Conservation (phyloP, 2,329 filamentous ascomycete genomes). For the Fusarium circinatum region DNA sequence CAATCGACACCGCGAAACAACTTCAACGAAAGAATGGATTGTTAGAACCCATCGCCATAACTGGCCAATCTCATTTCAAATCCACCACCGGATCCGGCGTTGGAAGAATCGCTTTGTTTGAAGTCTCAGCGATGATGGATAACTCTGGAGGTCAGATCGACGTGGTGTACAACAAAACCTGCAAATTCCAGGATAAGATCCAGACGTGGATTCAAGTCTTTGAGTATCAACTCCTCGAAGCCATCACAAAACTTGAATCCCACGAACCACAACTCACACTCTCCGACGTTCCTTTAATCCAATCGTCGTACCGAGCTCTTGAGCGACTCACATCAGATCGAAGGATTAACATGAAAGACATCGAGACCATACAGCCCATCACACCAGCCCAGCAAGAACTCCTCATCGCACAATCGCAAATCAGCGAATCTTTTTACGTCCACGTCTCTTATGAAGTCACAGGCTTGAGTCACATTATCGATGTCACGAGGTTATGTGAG, state of each 20-base stretch:
- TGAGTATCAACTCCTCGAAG: constrained; percentile 58
- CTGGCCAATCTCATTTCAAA: constrained; percentile 53
- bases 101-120: constrained; percentile 61
- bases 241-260: constrained; percentile 53
- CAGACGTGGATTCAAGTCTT: constrained; percentile 59
- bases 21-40: constrained; percentile 60
- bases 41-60: constrained; percentile 58
- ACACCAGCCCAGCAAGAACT: constrained; percentile 61
- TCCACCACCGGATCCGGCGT: constrained; percentile 59
- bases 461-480: constrained; percentile 51
- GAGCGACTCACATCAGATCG: constrained; percentile 56
- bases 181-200: constrained; percentile 56
- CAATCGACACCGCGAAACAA: constrained; percentile 61
- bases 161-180: constrained; percentile 56
- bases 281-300: constrained; percentile 60
- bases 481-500: constrained; percentile 57
- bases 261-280: constrained; percentile 61
- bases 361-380: constrained; percentile 61
- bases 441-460: constrained; percentile 61
- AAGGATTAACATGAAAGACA: constrained; percentile 55
- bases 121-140: constrained; percentile 60
- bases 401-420: constrained; percentile 57
- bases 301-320: constrained; percentile 59
- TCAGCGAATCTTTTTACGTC: constrained; percentile 55
- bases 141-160: constrained; percentile 56